Base-by-base conservation (phyloP, 2,329 filamentous ascomycete genomes). In the Neonectria magnoliae region DNA sequence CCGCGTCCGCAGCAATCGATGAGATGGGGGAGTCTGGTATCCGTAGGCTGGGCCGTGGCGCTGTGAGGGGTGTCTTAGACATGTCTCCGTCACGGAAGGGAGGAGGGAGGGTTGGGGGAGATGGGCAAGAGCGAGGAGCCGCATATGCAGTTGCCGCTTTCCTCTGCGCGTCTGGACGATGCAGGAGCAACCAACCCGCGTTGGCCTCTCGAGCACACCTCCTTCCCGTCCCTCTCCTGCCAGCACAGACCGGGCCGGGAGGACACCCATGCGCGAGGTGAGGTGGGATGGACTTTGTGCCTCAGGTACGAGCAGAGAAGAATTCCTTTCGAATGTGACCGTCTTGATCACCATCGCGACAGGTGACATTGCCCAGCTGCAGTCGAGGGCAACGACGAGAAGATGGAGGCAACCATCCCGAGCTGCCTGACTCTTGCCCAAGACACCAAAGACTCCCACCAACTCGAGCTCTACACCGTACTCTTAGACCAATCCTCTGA, bases 201-300 rank as follows among this genome's bases (percentile, higher is more conserved):
- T 25, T 25, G 25, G 25, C 25, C 25, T 25, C 25, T 25, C 25
- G 25, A 25, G 25, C 25, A 25, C 70, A 67, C 20, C 54, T 33
- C 22, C 48, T 27, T 59, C 45, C 25, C 25, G 25, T 25, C 54
- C 50, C 33, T 59, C 44, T 36, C 50, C 25, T 62, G 57, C 22
- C 53, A 55, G 51, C 57, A 53, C 25, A 55, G 59, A 51, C 48
- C 64, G 68, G 70, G 42, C 70, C 64, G 68, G 66, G 36, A 60
- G 38, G 27, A 58, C 48, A 20, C 36, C 16, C 36, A 42, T 57
- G 63, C 59, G 56, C n/a, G n/a, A n/a, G n/a, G n/a, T n/a, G n/a
- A n/a, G n/a, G n/a, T 57, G 57, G 57, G 48, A 60, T 53, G 57
- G 29, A 31, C 38, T 48, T 44, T 47, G 41, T 57, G 36, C 47